Percentiles rank a stretch among this genome's conserved stretches.
phyloP scores from a whole-genome alignment of 768 basidiomycete species.

The Suillus weaverae region DNA sequence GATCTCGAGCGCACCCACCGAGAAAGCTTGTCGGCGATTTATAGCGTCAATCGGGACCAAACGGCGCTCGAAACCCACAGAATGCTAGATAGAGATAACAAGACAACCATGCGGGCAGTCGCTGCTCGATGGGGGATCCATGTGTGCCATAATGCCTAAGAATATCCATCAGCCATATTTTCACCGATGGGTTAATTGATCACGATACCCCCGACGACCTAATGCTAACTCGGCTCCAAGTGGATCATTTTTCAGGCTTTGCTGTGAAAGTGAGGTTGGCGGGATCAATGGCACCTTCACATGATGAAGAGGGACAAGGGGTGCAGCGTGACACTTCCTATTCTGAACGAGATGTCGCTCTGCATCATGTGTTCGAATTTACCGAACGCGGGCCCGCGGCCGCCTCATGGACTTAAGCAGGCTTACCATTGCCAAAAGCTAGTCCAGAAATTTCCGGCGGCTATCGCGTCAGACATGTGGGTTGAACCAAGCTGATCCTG shows the following conservation, averaged over 20 bases:
- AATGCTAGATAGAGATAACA: conserved; percentile 2
- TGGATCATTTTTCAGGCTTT: not conserved
- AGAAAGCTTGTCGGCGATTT: not conserved
- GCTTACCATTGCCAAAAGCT: not conserved
- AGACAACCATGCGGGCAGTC: not conserved
- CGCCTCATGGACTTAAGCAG: not conserved
- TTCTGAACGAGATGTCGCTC: not conserved
- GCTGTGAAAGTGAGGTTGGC: not conserved
- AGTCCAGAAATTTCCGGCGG: no score
- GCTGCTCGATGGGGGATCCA: not conserved
- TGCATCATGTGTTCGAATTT: not conserved
- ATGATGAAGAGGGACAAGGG: not conserved
- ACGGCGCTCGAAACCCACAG: not conserved
- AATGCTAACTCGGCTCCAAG: not conserved
- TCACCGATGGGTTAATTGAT: not conserved
- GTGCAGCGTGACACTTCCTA: not conserved
- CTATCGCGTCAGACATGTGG: not conserved
- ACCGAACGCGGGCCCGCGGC: not conserved
- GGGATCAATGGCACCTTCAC: not conserved
- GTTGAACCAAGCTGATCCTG: not conserved
- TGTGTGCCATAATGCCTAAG: not conserved
- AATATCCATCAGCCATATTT: not conserved
- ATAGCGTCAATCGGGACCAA: not conserved
- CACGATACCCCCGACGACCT: not conserved
- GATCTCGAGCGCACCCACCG: no score